Evolutionary conservation across 495 filamentous ascomycete species (phyloP).

Genomic region (Xylaria intraflava): DNA sequence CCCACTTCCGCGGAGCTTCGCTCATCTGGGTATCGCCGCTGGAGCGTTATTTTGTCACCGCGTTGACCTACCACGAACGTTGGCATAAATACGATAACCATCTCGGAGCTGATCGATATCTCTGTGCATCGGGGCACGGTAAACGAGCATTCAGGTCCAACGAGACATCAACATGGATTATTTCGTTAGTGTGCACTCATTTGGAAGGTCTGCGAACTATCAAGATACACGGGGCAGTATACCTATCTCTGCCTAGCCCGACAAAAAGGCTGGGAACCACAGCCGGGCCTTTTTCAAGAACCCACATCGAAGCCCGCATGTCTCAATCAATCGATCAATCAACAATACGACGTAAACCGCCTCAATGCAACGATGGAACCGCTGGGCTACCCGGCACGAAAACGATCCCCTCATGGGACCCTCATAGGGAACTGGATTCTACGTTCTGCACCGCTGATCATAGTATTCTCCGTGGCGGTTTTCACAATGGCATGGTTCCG

Average conservation of each 20-base stretch:
- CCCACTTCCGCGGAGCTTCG: too few relatives aligned
- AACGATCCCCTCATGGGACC: background rate
- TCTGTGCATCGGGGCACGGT: too few relatives aligned
- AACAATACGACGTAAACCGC: background rate
- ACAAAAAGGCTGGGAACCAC: background rate
- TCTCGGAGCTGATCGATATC: too few relatives aligned
- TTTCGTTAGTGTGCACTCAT: too few relatives aligned
- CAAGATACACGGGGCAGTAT: background rate
- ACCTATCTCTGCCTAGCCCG: background rate
- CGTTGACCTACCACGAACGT: too few relatives aligned
- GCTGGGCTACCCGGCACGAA: background rate
- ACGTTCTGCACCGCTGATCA: background rate
- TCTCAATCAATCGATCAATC: background rate
- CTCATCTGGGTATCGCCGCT: too few relatives aligned
- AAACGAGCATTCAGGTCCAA: too few relatives aligned
- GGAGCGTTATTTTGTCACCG: too few relatives aligned
- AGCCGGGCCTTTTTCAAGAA: background rate
- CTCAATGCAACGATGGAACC: constrained; percentile 5
- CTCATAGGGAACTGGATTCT: background rate
- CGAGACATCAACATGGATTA: too few relatives aligned
- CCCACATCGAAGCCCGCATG: background rate
- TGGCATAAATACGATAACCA: too few relatives aligned
- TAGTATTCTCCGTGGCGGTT: background rate
- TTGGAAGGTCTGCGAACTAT: too few relatives aligned
- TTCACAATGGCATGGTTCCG: background rate